Evolutionary conservation across 306 rosid species (phyloP), one percentile per base, ranked within the genome.

Genomic region (Cotoneaster glaucophyllus): DNA sequence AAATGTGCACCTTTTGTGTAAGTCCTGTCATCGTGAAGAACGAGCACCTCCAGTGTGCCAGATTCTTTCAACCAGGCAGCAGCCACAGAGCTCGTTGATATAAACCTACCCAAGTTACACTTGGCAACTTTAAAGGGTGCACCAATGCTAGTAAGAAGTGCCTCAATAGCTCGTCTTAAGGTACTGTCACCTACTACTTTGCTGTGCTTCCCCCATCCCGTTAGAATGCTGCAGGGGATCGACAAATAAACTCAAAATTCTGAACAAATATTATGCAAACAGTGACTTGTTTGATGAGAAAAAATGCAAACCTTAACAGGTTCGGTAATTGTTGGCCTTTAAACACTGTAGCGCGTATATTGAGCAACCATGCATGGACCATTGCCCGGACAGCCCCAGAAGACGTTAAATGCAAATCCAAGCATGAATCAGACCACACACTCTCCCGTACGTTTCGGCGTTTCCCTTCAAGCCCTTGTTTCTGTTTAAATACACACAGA

Each of bases 201-300:
- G 88, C 97, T 95, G 73, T 92, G 98, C 71, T 92, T 95, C 22
- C 98, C 98, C 98, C 97, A 95, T 26, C 98, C 98, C 11, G 98
- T 95, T 84, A 95, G 83, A 69, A 92, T 95, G 82, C 97, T 95
- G 93, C 58, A 48, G 71, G 77, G 8, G 66, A 56, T 58, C 13
- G 28, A 56, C 32, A 54, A 74, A 26, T 50, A 17, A 19, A 64
- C 39, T 72, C 57, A 72, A 44, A 50, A 48, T 76, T 41, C 32
- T 12, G 31, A 62, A 54, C 71, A 28, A 75, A 67, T 32, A 70
- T n/a, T 15, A 56, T 41, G 4, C 70, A 53, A 76, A 11, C 13
- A 11, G 32, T 21, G 53, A 37, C 7, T 41, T 39, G 66, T 43
- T 12, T 48, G 9, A 58, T 4, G 21, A 0, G 18, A 28, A 22